Evolutionary conservation across 768 basidiomycete genomes (phyloP).

Genomic region (Plicaturopsis crispa): DNA sequence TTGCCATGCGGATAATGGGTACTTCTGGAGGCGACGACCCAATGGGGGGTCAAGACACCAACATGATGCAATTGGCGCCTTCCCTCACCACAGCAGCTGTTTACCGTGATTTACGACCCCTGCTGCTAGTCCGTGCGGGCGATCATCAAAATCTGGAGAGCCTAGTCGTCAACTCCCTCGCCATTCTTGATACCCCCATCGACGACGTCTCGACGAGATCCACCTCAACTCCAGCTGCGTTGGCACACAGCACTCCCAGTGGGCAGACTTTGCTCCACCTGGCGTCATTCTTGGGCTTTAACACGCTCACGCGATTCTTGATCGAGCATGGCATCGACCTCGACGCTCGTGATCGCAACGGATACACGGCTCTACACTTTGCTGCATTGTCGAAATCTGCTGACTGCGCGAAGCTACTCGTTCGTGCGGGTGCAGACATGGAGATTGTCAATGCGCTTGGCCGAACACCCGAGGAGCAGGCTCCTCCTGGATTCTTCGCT

Average conservation of each 20-base stretch:
- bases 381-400: conserved; percentile 61
- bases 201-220: conserved; percentile 33
- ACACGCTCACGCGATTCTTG: conserved; percentile 63
- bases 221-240: conserved; percentile 40
- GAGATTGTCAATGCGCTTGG: conserved; percentile 71
- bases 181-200: conserved; percentile 61
- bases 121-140: conserved; percentile 46
- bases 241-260: conserved; percentile 63
- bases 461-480: conserved; percentile 60
- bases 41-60: conserved; percentile 21
- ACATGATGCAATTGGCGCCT: conserved; percentile 42
- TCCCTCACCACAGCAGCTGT: conserved; percentile 29
- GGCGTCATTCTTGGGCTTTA: conserved; percentile 72
- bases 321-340: conserved; percentile 66
- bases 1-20: conserved; percentile 89
- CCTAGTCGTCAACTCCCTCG: conserved; percentile 74
- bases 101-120: conserved; percentile 47
- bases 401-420: conserved; percentile 55
- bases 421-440: conserved; percentile 75
- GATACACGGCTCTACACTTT: conserved; percentile 85
- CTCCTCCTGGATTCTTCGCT: conserved; percentile 36
- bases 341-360: conserved; percentile 83
- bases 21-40: conserved; percentile 50
- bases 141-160: conserved; percentile 64
- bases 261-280: conserved; percentile 90